Evolutionary conservation across 78 protist genomes (phyloP).

Genomic region (Chrysochromulina tobinii): DNA sequence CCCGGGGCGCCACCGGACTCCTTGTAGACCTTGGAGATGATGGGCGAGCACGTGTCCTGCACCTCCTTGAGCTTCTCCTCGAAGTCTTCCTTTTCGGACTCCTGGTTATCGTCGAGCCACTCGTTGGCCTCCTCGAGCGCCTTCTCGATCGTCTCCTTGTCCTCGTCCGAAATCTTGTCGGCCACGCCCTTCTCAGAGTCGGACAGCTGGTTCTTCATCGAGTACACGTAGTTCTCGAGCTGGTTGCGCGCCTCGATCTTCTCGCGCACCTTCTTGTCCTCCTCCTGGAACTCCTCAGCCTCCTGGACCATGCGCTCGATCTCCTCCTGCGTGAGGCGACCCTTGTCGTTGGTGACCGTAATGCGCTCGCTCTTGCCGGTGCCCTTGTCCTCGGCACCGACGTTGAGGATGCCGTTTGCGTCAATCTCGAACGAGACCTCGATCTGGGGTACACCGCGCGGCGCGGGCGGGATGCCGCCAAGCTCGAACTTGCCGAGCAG

Average conservation of each 20-base stretch:
- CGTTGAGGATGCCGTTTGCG: constrained; percentile 92
- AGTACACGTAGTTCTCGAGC: constrained; percentile 84
- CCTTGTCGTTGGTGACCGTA: constrained; percentile 94
- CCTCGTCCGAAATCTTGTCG: constrained; percentile 90
- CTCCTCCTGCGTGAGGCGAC: constrained; percentile 87
- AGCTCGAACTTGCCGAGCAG: constrained; percentile 91
- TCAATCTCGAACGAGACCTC: constrained; percentile 93
- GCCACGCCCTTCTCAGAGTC: constrained; percentile 83
- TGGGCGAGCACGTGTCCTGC: constrained; percentile 90
- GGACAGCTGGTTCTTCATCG: constrained; percentile 55
- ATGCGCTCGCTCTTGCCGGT: constrained; percentile 83
- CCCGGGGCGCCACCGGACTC: constrained; percentile 60
- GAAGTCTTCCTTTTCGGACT: constrained; percentile 87
- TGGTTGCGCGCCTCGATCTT: constrained; percentile 78
- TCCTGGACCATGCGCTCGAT: constrained; percentile 92
- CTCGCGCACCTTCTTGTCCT: constrained; percentile 78
- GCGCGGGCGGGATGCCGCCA: constrained; percentile 80
- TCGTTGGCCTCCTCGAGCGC: constrained; percentile 74
- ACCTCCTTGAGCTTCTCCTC: constrained; percentile 90
- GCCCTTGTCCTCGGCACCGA: constrained; percentile 92
- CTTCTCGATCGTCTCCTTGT: constrained; percentile 70
- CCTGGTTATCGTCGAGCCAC: constrained; percentile 92
- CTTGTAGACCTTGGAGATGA: constrained; percentile 89
- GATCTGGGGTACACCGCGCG: constrained; percentile 76
- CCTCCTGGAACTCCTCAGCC: constrained; percentile 88